These are phyloP conservation scores for Coprinopsis strossmayeri DNA, from an alignment of 768 basidiomycete genomes.

Conservation along the genomic window DNA sequence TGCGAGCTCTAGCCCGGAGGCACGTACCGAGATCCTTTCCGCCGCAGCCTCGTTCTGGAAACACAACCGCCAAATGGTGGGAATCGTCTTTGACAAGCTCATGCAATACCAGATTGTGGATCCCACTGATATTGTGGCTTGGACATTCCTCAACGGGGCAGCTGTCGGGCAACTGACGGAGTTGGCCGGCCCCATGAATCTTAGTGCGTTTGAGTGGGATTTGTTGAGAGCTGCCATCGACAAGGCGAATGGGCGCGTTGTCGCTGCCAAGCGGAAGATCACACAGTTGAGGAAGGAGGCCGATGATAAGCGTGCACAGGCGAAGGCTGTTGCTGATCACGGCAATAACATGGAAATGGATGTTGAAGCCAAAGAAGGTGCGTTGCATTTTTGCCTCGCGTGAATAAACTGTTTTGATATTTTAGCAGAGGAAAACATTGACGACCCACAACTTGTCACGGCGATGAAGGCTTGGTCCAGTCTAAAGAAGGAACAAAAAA, in stretches of 20 bases:
- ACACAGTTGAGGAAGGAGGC: constrained; percentile 78
- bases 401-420: neutral
- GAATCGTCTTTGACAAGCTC: constrained; percentile 93
- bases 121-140: constrained; percentile 82
- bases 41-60: constrained; percentile 79
- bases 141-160: constrained; percentile 65
- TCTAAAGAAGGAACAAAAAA: constrained; percentile 71
- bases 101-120: constrained; percentile 99
- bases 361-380: constrained; percentile 50
- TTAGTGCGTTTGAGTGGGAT: constrained; percentile 79
- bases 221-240: constrained; percentile 75
- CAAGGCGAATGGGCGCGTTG: constrained; percentile 86
- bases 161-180: constrained; percentile 32
- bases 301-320: constrained; percentile 75
- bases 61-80: constrained; percentile 77
- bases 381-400: constrained; percentile 1
- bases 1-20: constrained; percentile 33
- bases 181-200: constrained; percentile 30
- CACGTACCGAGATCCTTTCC: constrained; percentile 65
- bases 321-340: constrained; percentile 46
- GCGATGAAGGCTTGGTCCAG: constrained; percentile 72
- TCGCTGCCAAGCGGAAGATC: constrained; percentile 70
- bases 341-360: constrained; percentile 57
- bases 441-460: constrained; percentile 60
- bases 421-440: constrained; percentile 32